A percentile compares a stretch with the other conserved stretches of the same genome.
Conservation (phyloP, 2,329 filamentous ascomycete genomes). For the Stemphylium lycopersici region DNA sequence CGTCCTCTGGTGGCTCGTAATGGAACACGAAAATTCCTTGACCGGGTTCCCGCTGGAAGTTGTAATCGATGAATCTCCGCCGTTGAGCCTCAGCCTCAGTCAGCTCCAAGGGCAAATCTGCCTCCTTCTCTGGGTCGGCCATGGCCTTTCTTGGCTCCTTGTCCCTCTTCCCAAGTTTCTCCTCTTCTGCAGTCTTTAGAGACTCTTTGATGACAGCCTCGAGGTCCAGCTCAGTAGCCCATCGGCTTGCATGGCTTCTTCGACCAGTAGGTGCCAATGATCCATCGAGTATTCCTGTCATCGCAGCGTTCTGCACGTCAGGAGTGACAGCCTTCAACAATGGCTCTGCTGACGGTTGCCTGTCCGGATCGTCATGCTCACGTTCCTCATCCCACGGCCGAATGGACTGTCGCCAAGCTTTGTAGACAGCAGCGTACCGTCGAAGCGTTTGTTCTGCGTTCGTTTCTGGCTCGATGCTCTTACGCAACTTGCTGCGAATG, state of each 20-base stretch:
- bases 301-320: slow-evolving; percentile 50
- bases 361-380: slow-evolving; percentile 47
- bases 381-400: slow-evolving; percentile 50
- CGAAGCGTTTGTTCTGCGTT: slow-evolving; percentile 36
- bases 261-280: slow-evolving; percentile 37
- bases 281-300: slow-evolving; percentile 36
- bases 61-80: slow-evolving; percentile 67
- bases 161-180: slow-evolving; percentile 70
- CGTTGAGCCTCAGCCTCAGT: slow-evolving; percentile 64
- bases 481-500: slow-evolving; percentile 44
- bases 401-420: slow-evolving; percentile 50
- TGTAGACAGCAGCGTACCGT: slow-evolving; percentile 50
- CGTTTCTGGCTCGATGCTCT: slow-evolving; percentile 41
- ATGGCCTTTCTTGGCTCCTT: slow-evolving; percentile 68
- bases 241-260: slow-evolving; percentile 40
- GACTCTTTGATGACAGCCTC: slow-evolving; percentile 76
- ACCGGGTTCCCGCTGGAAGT: slow-evolving; percentile 68
- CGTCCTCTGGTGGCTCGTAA: slow-evolving; percentile 73
- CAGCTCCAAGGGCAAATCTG: slow-evolving; percentile 73
- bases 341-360: slow-evolving; percentile 45
- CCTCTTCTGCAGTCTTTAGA: slow-evolving; percentile 69
- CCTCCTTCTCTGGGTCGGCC: slow-evolving; percentile 78
- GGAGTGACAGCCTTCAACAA: slow-evolving; percentile 50
- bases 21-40: slow-evolving; percentile 73
- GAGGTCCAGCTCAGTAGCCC: slow-evolving; percentile 71